Evolutionary conservation across 768 basidiomycete genomes (phyloP).

Genomic region (button mushroom (Agaricus bisporus)): DNA sequence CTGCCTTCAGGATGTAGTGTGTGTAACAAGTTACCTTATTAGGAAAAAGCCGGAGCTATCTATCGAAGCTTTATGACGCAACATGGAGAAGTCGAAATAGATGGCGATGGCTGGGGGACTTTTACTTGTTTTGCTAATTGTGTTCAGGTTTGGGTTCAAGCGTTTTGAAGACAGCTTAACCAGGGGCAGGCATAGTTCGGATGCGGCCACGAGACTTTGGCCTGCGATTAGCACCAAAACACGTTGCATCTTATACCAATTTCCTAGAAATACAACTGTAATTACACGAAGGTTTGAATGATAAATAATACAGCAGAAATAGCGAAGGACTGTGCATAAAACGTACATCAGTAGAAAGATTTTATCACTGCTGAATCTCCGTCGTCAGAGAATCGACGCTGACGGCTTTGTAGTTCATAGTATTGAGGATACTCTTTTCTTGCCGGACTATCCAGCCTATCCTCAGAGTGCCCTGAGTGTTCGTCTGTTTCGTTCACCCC

Average conservation of each 20-base stretch:
- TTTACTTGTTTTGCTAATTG: conserved; percentile 54
- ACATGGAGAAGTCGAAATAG: conserved; percentile 37
- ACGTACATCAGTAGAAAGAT: not conserved
- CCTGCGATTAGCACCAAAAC: no score
- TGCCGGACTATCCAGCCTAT: not conserved
- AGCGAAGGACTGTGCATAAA: not conserved
- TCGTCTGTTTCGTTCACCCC: conserved; percentile 11
- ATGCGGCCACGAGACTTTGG: no score
- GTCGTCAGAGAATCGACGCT: conserved; percentile 3
- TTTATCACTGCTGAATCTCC: conserved; percentile 5
- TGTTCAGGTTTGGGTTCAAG: conserved; percentile 55
- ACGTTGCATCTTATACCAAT: conserved; percentile 1
- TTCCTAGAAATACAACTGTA: conserved; percentile 3
- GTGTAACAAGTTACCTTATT: not conserved
- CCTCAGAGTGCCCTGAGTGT: not conserved
- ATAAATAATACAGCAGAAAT: not conserved
- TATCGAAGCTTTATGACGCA: conserved; percentile 47
- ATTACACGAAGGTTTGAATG: not conserved
- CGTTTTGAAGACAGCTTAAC: not conserved
- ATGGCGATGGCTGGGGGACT: conserved; percentile 54
- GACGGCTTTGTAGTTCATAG: conserved; percentile 11
- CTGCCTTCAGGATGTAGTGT: conserved; percentile 2
- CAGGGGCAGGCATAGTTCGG: no score
- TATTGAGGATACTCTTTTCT: conserved; percentile 14
- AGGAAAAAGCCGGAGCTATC: conserved; percentile 30